Conservation (phyloP, 306 rosid genomes). For the Dicorynia guianensis region DNA sequence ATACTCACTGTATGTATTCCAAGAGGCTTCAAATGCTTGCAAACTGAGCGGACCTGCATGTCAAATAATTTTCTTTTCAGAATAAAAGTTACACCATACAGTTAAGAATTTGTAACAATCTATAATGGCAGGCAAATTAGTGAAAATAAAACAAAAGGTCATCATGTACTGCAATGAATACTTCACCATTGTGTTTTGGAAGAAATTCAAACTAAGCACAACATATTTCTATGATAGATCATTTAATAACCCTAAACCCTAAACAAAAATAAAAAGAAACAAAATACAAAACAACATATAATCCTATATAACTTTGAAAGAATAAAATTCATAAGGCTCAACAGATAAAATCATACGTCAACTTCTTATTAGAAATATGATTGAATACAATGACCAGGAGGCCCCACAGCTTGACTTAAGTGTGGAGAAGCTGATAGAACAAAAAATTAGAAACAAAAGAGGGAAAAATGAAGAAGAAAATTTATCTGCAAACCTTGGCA, state of each 20-base stretch:
- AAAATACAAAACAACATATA: slow-evolving; percentile 25
- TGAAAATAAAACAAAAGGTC: slow-evolving; percentile 26
- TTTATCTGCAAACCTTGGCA: slow-evolving; percentile 56
- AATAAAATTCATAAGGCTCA: slow-evolving; percentile 13
- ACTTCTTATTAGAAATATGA: slow-evolving; percentile 24
- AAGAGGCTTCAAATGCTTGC: slow-evolving; percentile 86
- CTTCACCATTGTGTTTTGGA: neutral
- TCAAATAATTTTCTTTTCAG: slow-evolving; percentile 27
- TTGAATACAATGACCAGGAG: neutral
- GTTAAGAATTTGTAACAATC: slow-evolving; percentile 8
- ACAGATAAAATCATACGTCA: slow-evolving; percentile 9
- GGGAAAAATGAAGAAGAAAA: slow-evolving; percentile 5
- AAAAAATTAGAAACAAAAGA: too few species aligned
- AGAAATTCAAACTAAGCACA: slow-evolving; percentile 9
- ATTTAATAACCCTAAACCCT: too few species aligned
- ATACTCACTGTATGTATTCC: slow-evolving; percentile 96
- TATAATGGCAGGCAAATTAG: slow-evolving; percentile 4
- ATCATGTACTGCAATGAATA: neutral
- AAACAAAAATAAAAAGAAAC: neutral
- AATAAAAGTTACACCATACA: slow-evolving; percentile 23
- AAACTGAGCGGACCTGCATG: slow-evolving; percentile 73
- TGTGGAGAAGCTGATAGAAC: neutral
- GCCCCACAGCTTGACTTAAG: slow-evolving; percentile 10
- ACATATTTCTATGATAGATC: slow-evolving; percentile 4
- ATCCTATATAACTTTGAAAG: neutral